Conservation (phyloP, 345 rosid genomes). For the Zanthoxylum bungeanum region DNA sequence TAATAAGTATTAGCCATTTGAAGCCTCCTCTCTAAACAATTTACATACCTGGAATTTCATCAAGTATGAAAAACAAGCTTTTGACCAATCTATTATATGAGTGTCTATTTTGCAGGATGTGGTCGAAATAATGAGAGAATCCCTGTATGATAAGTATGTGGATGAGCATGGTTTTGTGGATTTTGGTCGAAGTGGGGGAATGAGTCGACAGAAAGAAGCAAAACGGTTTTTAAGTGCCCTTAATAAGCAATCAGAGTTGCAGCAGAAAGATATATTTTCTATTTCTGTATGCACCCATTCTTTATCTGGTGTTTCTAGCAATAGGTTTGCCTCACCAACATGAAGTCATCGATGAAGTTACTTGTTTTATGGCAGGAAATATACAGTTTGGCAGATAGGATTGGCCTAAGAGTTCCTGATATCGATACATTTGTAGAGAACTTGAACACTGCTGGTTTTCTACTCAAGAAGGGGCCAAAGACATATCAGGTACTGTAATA, state of each 20-base stretch:
- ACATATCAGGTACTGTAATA: conserved; percentile 69
- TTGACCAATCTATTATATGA: background rate
- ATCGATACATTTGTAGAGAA: conserved; percentile 81
- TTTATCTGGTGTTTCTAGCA: conserved; percentile 11
- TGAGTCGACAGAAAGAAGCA: conserved; percentile 98
- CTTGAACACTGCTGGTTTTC: conserved; percentile 81
- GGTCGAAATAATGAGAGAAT: conserved; percentile 95
- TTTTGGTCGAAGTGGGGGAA: conserved; percentile 91
- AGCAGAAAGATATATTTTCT: conserved; percentile 81
- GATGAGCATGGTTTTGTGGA: conserved; percentile 93
- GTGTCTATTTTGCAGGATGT: conserved; percentile 63
- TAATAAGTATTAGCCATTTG: background rate
- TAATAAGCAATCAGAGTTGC: conserved; percentile 81
- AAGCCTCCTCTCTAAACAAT: conserved; percentile 5
- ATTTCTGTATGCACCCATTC: conserved; percentile 54
- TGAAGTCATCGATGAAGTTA: background rate
- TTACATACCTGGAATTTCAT: background rate
- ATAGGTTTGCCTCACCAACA: conserved; percentile 4
- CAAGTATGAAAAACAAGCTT: background rate
- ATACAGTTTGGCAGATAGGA: conserved; percentile 89
- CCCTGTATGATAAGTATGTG: conserved; percentile 82
- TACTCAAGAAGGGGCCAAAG: conserved; percentile 90
- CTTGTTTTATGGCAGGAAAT: conserved; percentile 60
- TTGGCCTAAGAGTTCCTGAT: conserved; percentile 85
- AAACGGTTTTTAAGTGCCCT: conserved; percentile 88